Evolutionary conservation across 352 stramenopile species (phyloP).

Genomic region (Pythium apleroticum): DNA sequence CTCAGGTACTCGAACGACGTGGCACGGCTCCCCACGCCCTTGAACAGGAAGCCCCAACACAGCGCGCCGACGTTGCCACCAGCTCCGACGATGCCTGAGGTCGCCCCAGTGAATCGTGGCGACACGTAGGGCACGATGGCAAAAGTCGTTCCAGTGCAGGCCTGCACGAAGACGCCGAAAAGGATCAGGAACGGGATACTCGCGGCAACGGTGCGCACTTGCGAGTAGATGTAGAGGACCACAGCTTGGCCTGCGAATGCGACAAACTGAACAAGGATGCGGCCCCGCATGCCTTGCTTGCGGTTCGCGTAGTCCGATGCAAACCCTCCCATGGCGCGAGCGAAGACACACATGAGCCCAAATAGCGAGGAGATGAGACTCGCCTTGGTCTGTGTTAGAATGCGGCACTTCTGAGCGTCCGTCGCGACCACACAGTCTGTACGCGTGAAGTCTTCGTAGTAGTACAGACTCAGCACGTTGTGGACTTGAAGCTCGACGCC

Average conservation of each 20-base stretch:
- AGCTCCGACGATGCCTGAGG: slow-evolving; percentile 52
- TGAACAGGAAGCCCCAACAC: slow-evolving; percentile 52
- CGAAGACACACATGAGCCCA: slow-evolving; percentile 93
- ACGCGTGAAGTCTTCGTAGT: slow-evolving; percentile 85
- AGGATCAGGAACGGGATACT: slow-evolving; percentile 83
- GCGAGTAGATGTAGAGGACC: slow-evolving; percentile 86
- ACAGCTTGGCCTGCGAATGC: slow-evolving; percentile 74
- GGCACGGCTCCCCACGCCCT: slow-evolving; percentile 30
- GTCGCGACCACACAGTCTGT: slow-evolving; percentile 39
- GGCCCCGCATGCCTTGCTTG: slow-evolving; percentile 83
- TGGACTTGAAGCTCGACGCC: slow-evolving; percentile 94
- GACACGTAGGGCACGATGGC: slow-evolving; percentile 62
- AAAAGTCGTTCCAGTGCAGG: slow-evolving; percentile 51
- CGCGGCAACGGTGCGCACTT: slow-evolving; percentile 25
- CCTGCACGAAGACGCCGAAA: slow-evolving; percentile 91
- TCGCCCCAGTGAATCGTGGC: slow-evolving; percentile 40
- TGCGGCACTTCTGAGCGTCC: slow-evolving; percentile 28
- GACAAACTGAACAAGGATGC: slow-evolving; percentile 73
- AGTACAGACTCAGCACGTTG: slow-evolving; percentile 91
- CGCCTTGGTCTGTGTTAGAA: slow-evolving; percentile 43
- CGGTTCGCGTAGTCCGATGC: slow-evolving; percentile 77
- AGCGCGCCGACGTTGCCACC: slow-evolving; percentile 51
- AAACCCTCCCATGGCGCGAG: slow-evolving; percentile 84
- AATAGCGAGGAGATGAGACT: slow-evolving; percentile 91
- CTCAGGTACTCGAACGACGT: slow-evolving; percentile 46